A percentile compares a stretch with the other conserved stretches of the same genome.
Conservation (phyloP, 2,329 filamentous ascomycete species). For the Rhynchosporium graminicola region DNA sequence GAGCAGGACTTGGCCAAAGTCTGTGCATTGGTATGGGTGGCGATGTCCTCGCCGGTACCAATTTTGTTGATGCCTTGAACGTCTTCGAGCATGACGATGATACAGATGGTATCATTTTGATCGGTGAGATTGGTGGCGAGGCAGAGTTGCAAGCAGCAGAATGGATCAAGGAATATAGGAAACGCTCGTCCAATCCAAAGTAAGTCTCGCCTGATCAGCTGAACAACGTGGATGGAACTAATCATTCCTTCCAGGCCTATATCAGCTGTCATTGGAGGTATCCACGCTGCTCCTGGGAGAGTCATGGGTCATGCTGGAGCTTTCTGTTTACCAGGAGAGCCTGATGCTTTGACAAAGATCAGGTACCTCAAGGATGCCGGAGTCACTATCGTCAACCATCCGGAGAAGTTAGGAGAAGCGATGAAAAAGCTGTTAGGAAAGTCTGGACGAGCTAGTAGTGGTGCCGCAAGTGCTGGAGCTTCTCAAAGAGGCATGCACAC, state of each 20-base stretch:
- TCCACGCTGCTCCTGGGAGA: slow-evolving; percentile 60
- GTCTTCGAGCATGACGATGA: slow-evolving; percentile 66
- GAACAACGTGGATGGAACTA: not conserved
- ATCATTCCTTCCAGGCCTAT: slow-evolving; percentile 57
- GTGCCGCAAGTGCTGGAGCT: slow-evolving; percentile 38
- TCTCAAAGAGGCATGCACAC: slow-evolving; percentile 56
- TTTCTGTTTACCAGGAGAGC: slow-evolving; percentile 67
- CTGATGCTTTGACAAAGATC: slow-evolving; percentile 65
- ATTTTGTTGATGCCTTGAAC: slow-evolving; percentile 68
- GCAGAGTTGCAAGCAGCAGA: slow-evolving; percentile 70
- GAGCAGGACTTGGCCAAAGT: slow-evolving; percentile 70
- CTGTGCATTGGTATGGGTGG: slow-evolving; percentile 74
- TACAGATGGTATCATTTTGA: slow-evolving; percentile 66
- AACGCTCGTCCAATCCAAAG: slow-evolving; percentile 61
- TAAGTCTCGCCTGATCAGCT: slow-evolving; percentile 41
- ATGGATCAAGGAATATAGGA: slow-evolving; percentile 68
- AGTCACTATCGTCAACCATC: slow-evolving; percentile 72
- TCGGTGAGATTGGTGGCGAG: slow-evolving; percentile 67
- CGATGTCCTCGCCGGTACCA: slow-evolving; percentile 71
- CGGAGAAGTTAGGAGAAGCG: slow-evolving; percentile 69
- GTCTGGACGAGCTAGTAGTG: slow-evolving; percentile 44
- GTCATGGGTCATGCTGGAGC: slow-evolving; percentile 83
- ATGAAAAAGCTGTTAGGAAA: slow-evolving; percentile 61
- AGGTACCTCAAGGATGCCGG: slow-evolving; percentile 65
- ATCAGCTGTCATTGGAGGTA: slow-evolving; percentile 68